phyloP scores from a whole-genome alignment of 805 yeast species.

The Kodamaea restingae region DNA sequence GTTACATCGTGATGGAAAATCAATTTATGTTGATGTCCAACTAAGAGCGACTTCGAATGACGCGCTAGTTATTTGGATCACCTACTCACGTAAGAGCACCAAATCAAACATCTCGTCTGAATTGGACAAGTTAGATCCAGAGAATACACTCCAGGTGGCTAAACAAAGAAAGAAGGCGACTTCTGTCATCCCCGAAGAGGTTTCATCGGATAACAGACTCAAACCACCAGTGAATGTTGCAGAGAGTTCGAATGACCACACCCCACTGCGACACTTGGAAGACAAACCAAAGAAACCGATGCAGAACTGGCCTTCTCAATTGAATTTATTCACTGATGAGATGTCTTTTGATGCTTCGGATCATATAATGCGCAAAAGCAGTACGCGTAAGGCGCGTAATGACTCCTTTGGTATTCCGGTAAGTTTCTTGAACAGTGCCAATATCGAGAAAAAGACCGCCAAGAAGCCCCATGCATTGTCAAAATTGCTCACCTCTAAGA shows the following conservation, averaged over 20 bases:
- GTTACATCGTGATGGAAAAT: slow-evolving; percentile 63
- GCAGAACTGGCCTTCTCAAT: slow-evolving; percentile 51
- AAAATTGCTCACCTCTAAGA: slow-evolving; percentile 8
- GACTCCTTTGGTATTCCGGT: slow-evolving; percentile 29
- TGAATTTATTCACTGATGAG: slow-evolving; percentile 42
- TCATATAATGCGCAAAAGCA: slow-evolving; percentile 30
- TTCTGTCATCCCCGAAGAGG: slow-evolving; percentile 3
- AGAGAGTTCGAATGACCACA: background rate
- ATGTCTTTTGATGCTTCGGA: slow-evolving; percentile 26
- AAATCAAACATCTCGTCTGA: slow-evolving; percentile 21
- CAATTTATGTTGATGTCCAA: slow-evolving; percentile 71
- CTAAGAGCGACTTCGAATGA: slow-evolving; percentile 62
- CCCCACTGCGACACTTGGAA: background rate
- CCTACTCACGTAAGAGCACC: slow-evolving; percentile 58
- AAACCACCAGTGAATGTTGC: slow-evolving; percentile 1
- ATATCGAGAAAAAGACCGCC: slow-evolving; percentile 6
- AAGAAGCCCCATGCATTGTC: slow-evolving; percentile 10
- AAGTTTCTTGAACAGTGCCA: slow-evolving; percentile 7
- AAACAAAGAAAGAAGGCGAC: slow-evolving; percentile 1
- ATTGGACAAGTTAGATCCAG: slow-evolving; percentile 21
- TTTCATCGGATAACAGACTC: background rate
- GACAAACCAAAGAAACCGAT: slow-evolving; percentile 6
- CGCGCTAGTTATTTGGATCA: slow-evolving; percentile 74
- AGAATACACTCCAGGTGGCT: slow-evolving; percentile 5
- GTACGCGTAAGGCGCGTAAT: slow-evolving; percentile 30